Base-by-base conservation (phyloP, 2,329 filamentous ascomycete species). In the Escovopsis sp. region DNA sequence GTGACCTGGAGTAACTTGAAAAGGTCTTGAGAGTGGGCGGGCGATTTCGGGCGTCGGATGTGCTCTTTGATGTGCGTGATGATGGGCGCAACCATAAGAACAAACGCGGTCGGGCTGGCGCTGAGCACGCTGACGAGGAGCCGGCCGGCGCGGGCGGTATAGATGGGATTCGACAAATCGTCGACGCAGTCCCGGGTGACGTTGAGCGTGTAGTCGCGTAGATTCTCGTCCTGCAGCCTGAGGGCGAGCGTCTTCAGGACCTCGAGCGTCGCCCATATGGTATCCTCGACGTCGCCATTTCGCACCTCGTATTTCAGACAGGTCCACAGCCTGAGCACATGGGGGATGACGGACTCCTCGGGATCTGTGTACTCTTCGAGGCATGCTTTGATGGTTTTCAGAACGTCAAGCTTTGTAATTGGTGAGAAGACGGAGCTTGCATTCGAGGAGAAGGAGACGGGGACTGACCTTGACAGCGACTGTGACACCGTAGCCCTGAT, bases 281-380 rank as follows among this genome's bases (percentile, higher is more conserved):
- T 68, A 47, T 77, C 74, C 45, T 71, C 67, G 8, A 73, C 65
- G 45, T 78, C 74, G 11, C 74, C 74, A 42, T 77, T 76, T 32
- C 74, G 69, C 11, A 77, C 74, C 48, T 78, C 74, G 46, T 75
- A 77, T 52, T 77, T 78, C 38, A 78, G 66, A n/a, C 72, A 73
- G 28, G 64, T 62, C 74, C 74, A 78, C 38, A 76, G 67, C 37
- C 68, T 64, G 40, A 67, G 61, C 15, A 65, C 59, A 39, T 70
- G 67, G 0, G 73, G 72, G 2, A 60, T 60, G 12, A 77, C 53
- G 8, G 64, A 69, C 42, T 67, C 59, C 32, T 66, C 58, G 0
- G 68, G 61, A 34, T 69, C 57, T 1, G 62, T 55, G 45, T 75
- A 77, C 26, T 64, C 54, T 11, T 65, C 62, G 15, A 77, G 51